A percentile compares a stretch with the other conserved stretches of the same genome.
These are phyloP conservation scores for Knufia petricola DNA, from an alignment of 2,329 filamentous ascomycete genomes.

Conservation along the genomic window DNA sequence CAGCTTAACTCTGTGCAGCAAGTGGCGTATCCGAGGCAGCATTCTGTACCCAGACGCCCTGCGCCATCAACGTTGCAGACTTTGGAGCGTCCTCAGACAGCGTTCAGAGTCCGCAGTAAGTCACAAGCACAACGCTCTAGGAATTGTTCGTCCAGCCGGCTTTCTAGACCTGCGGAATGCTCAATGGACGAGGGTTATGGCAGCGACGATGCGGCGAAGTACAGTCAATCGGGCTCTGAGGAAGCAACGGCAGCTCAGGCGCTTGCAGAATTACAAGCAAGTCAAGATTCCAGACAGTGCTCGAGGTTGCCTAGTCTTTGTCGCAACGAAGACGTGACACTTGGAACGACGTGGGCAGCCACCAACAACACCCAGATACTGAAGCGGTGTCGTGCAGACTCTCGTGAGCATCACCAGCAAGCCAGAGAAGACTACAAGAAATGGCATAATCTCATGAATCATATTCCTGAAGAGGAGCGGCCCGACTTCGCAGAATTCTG, in stretches of 20 bases:
- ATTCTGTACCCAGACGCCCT: not conserved
- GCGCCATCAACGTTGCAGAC: not conserved
- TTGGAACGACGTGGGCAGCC: not conserved
- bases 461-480: not conserved
- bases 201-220: conserved; percentile 11
- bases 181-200: conserved; percentile 12
- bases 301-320: not conserved
- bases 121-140: not conserved
- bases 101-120: not conserved
- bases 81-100: conserved; percentile 1
- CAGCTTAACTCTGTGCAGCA: conserved; percentile 5
- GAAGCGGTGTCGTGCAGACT: conserved; percentile 2
- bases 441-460: not conserved
- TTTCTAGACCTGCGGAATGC: not conserved
- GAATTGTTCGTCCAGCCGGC: not conserved
- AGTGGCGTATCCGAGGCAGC: not conserved
- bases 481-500: not conserved
- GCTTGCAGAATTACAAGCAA: conserved; percentile 9
- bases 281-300: not conserved
- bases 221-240: conserved; percentile 21
- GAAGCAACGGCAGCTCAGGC: conserved; percentile 20
- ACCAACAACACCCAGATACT: conserved; percentile 1
- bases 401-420: not conserved
- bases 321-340: not conserved
- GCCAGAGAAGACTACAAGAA: not conserved